Base-by-base conservation (phyloP, 2,329 filamentous ascomycete genomes). In the Rasamsonia emersonii region DNA sequence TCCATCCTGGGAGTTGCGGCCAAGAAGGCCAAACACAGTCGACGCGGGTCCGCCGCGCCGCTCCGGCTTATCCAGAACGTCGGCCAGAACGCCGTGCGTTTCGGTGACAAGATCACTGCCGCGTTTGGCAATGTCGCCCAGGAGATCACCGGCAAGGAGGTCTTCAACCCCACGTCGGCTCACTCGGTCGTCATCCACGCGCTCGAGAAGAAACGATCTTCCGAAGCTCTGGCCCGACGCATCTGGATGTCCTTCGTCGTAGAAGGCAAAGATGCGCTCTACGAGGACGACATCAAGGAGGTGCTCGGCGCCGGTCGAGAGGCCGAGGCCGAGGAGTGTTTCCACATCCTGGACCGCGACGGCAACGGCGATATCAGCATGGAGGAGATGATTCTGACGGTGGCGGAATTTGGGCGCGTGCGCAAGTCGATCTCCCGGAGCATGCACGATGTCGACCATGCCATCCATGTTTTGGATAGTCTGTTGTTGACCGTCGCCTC, bases 161-260 rank as follows among this genome's bases (percentile, higher is more conserved):
- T 95, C 14, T 93, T 96, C 65, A 94, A 95, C 58, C 81, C 86
- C 9, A 89, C 84, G 49, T 83, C 86, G 4, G 79, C 88, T 1
- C 88, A 95, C 55, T 91, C 86, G 0, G 77, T 96, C 29, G 86
- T 96, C 4, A 70, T 93, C 9, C 78, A 93, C 53, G 91, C 89
- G 6, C 69, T 96, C 18, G 88, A 95, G 59, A 89, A 86, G 62
- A 77, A 75, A 25, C 71, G 73, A 38, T 83, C 86, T 5, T 85
- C 86, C 0, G 88, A 96, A 56, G 91, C 91, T n/a, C 66, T 96
- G 36, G 88, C 85, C n/a, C 81, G 77, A 45, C 82, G 91, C 50
- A 80, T 96, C 41, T 96, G 91, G 91, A 93, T 95, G 85, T 95
- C 88, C 1, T 93, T 95, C 53, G 91, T 94, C 2, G 77, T 91